Evolutionary conservation across 139 green algal species (phyloP), one percentile per base, ranked within the genome.

Genomic region (Chlorokybus atmophyticus): DNA sequence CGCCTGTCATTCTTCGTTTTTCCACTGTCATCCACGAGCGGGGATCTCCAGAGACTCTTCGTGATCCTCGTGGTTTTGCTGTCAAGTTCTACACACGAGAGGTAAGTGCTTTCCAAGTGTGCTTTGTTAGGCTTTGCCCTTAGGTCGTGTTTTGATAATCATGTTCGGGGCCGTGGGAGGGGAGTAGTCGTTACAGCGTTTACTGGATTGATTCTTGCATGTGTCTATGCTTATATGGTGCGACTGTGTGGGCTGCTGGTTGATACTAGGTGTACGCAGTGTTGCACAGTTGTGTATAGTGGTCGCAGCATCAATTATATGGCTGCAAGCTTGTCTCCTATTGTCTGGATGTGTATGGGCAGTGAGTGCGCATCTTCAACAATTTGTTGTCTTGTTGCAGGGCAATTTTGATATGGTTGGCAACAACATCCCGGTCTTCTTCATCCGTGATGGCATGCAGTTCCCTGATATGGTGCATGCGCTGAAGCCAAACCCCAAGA

Each of bases 11-110:
- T 32, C 80, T 87, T 40, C 82, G 88, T 53, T 95, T 95, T 70
- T 90, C 79, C 19, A 93, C 85, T 5, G 87, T 94, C 14, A 86
- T 94, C 49, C 76, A 93, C 59, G 82, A 90, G 66, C 66, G 81
- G 24, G 79, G 77, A 32, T 89, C 77, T 4, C 88, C 88, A 0
- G 88, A 96, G 74, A 94, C 85, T 0, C 74, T 96, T 23, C 78
- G 88, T 10, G 78, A 96, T 60, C 87, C 87, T 0, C 83, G 87
- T 23, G 88, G 88, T 28, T 96, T 96, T 71, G 88, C 88, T 0
- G 83, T 95, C 48, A 96, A 96, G 79, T 95, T 95, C 56, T 95
- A 95, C 77, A 95, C 87, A 0, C 72, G 86, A 4, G 86, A 94
- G 72, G 87, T 87, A 52, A 94, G 93, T 77, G 94, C 76, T 35